Evolutionary conservation across 2,329 filamentous ascomycete species (phyloP).

Genomic region (Fusarium sp.): DNA sequence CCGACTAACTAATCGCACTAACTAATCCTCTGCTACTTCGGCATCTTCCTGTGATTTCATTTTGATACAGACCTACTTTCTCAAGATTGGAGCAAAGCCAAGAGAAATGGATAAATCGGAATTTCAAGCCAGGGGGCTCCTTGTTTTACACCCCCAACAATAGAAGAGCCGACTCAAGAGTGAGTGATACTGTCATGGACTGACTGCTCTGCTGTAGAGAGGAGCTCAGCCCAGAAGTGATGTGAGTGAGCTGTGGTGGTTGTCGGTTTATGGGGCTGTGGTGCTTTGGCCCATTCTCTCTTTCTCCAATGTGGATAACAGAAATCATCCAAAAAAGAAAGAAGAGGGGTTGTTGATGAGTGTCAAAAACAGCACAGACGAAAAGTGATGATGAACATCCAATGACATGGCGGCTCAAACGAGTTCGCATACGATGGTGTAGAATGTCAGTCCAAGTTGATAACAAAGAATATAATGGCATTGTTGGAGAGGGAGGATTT

Average conservation of each 20-base stretch:
- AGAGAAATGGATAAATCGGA: constrained; percentile 1
- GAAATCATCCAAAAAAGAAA: neutral
- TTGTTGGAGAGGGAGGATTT: neutral
- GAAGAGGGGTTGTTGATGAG: neutral
- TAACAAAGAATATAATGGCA: neutral
- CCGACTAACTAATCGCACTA: neutral
- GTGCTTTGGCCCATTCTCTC: constrained; percentile 21
- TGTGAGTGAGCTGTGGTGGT: neutral
- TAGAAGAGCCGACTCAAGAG: constrained; percentile 7
- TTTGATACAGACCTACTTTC: neutral
- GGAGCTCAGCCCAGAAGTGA: constrained; percentile 3
- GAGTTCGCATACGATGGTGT: neutral
- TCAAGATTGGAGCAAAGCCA: constrained; percentile 13
- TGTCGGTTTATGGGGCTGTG: constrained; percentile 6
- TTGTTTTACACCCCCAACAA: constrained; percentile 4
- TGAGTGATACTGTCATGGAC: neutral
- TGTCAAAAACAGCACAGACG: neutral
- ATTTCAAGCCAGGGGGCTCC: neutral
- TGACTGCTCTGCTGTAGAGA: neutral
- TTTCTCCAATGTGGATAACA: constrained; percentile 5
- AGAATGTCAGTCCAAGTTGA: neutral
- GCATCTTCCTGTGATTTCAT: constrained; percentile 21
- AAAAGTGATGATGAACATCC: neutral
- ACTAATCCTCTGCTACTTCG: neutral
- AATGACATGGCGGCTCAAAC: neutral